Evolutionary conservation across 225 moss, liverwort and hornwort genomes (phyloP).

Genomic region (Lunularia cruciata): DNA sequence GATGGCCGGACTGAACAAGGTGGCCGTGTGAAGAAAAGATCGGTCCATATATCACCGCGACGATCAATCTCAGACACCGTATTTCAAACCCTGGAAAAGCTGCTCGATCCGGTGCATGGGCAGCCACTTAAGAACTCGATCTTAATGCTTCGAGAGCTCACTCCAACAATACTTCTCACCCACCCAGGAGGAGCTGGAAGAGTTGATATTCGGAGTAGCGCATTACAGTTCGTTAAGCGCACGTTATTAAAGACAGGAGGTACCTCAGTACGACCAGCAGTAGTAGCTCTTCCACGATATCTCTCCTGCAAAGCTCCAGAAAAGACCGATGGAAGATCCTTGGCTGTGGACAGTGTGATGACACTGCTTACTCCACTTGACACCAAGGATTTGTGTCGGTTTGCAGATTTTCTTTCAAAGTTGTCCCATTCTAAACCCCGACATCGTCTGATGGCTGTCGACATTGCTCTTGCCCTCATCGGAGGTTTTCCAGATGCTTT

Average conservation of each 20-base stretch:
- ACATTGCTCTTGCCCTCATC: slow-evolving; percentile 45
- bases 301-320: slow-evolving; percentile 59
- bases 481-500: slow-evolving; percentile 43
- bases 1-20: slow-evolving; percentile 19
- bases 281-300: slow-evolving; percentile 49
- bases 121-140: slow-evolving; percentile 40
- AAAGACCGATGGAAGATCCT: slow-evolving; percentile 45
- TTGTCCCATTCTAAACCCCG: slow-evolving; percentile 51
- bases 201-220: slow-evolving; percentile 32
- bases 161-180: slow-evolving; percentile 47
- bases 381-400: slow-evolving; percentile 33
- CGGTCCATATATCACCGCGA: neutral
- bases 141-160: slow-evolving; percentile 41
- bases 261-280: slow-evolving; percentile 28
- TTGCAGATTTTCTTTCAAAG: slow-evolving; percentile 42
- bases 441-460: slow-evolving; percentile 51
- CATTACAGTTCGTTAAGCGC: slow-evolving; percentile 42
- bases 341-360: slow-evolving; percentile 46
- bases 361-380: slow-evolving; percentile 34
- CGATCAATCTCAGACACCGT: slow-evolving; percentile 30
- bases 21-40: slow-evolving; percentile 32
- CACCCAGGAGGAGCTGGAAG: slow-evolving; percentile 30
- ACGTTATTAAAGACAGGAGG: slow-evolving; percentile 26
- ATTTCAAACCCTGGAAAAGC: slow-evolving; percentile 35
- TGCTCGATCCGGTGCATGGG: slow-evolving; percentile 43